Evolutionary conservation across 768 basidiomycete genomes (phyloP), one percentile per base, ranked within the genome.

Genomic region (Hygrophorus russula): DNA sequence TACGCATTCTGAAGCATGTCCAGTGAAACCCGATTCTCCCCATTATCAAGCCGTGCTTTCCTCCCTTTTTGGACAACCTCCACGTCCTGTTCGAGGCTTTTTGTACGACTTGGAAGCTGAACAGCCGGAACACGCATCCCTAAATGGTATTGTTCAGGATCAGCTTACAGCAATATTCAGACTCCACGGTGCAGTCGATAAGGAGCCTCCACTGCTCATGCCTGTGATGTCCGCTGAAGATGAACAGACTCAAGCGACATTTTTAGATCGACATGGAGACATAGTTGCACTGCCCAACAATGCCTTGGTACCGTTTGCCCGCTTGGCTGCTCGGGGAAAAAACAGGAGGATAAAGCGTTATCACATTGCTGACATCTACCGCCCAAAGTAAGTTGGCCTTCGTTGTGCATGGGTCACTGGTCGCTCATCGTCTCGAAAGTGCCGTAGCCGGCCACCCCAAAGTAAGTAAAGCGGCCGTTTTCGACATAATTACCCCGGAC

Each of bases 131-230:
- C 74, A 87, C 59, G 68, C 79, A 5, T 69, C 78, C 15, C 57
- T 93, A 51, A 83, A 79, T 51, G 74, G 77, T 9, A 76, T 81
- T 3, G 86, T 93, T 4, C 73, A 82, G 48, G 86, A 92, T 39
- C 77, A 79, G 13, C 65, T 96, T 4, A 68, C 74, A 2, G 66
- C 80, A 1, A 79, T 92, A 13, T 93, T 94, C 60, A 76, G 81
- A 30, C 70, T 93, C 4, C 93, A 93, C 54, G 93, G 93, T 5
- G 92, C 93, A 2, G 77, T 94, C 1, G 79, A 91, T 49, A 81
- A 82, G 61, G 85, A 87, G 51, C 82, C 90, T 0, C 83, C 90
- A 0, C 60, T 93, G n/a, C 66, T 96, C 9, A 76, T 89, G 58
- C 92, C 85, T 0, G 68, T 76, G 1, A 68, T 74, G 38, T 71